These are phyloP conservation scores for Penicillium antarcticum DNA, from an alignment of 495 filamentous ascomycete genomes.

Conservation along the genomic window DNA sequence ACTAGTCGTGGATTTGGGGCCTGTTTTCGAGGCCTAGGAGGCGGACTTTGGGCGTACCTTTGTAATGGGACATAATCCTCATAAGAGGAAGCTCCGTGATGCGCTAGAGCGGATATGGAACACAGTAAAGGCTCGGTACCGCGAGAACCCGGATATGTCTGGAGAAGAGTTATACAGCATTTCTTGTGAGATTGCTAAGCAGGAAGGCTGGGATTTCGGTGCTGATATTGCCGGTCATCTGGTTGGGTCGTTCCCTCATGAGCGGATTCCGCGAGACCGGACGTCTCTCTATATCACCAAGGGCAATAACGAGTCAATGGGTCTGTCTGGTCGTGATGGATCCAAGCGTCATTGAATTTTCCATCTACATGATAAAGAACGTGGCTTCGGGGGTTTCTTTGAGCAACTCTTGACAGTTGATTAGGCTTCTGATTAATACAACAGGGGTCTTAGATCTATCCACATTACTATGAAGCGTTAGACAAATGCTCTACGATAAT, in stretches of 20 bases:
- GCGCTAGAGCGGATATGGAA: slow-evolving; percentile 42
- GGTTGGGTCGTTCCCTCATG: slow-evolving; percentile 43
- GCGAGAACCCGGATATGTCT: slow-evolving; percentile 36
- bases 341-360: slow-evolving; percentile 48
- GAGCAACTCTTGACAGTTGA: slow-evolving; percentile 45
- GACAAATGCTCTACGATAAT: too few relatives aligned
- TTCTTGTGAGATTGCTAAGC: slow-evolving; percentile 22
- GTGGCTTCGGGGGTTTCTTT: slow-evolving; percentile 37
- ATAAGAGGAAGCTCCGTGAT: slow-evolving; percentile 41
- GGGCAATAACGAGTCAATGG: slow-evolving; percentile 39
- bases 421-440: not conserved
- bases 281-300: slow-evolving; percentile 38
- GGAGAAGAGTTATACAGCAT: slow-evolving; percentile 41
- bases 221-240: slow-evolving; percentile 43
- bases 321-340: slow-evolving; percentile 32
- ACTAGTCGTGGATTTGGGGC: slow-evolving; percentile 46
- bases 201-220: slow-evolving; percentile 40
- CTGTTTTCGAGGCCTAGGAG: slow-evolving; percentile 51
- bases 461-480: too few relatives aligned
- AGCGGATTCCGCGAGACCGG: slow-evolving; percentile 46
- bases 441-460: too few relatives aligned
- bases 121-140: slow-evolving; percentile 33
- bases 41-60: slow-evolving; percentile 50
- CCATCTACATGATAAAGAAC: slow-evolving; percentile 40
- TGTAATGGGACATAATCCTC: slow-evolving; percentile 44